These are phyloP conservation scores for Cornus controversa DNA, from an alignment of 148 eudicot species.

Conservation along the genomic window DNA sequence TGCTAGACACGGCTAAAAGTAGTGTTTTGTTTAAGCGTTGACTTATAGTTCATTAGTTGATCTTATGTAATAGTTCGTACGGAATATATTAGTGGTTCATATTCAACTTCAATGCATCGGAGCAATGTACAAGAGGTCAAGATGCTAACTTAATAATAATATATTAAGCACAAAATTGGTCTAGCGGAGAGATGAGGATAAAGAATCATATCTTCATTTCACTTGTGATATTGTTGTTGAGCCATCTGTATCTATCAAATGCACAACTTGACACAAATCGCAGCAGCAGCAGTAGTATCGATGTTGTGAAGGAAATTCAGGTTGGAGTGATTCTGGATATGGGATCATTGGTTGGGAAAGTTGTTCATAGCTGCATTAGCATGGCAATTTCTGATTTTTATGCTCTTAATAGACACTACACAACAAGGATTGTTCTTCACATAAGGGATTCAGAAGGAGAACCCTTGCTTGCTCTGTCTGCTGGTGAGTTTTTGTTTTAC, in stretches of 20 bases:
- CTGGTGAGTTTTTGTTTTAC: slow-evolving; percentile 11
- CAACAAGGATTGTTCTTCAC: slow-evolving; percentile 28
- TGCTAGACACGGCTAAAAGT: too few species aligned
- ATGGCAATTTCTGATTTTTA: slow-evolving; percentile 41
- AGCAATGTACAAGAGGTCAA: too few species aligned
- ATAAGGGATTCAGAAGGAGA: slow-evolving; percentile 21
- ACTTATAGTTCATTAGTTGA: too few species aligned
- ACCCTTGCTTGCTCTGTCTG: slow-evolving; percentile 21
- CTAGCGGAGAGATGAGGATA: neutral
- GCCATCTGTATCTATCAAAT: neutral
- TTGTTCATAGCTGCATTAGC: slow-evolving; percentile 22
- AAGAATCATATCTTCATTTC: neutral
- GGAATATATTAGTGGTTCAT: too few species aligned
- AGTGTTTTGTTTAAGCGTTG: too few species aligned
- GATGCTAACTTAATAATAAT: too few species aligned
- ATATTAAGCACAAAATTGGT: too few species aligned
- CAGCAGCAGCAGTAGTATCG: neutral
- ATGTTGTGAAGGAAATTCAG: neutral
- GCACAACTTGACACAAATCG: neutral
- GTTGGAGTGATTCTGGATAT: slow-evolving; percentile 30
- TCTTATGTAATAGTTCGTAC: too few species aligned
- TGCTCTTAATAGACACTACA: slow-evolving; percentile 15
- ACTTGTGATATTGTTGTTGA: neutral
- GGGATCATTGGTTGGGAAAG: slow-evolving; percentile 19
- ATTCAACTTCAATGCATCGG: too few species aligned